Conservation (phyloP, 2,329 filamentous ascomycete genomes). For the Colletotrichum sansevieriae region DNA sequence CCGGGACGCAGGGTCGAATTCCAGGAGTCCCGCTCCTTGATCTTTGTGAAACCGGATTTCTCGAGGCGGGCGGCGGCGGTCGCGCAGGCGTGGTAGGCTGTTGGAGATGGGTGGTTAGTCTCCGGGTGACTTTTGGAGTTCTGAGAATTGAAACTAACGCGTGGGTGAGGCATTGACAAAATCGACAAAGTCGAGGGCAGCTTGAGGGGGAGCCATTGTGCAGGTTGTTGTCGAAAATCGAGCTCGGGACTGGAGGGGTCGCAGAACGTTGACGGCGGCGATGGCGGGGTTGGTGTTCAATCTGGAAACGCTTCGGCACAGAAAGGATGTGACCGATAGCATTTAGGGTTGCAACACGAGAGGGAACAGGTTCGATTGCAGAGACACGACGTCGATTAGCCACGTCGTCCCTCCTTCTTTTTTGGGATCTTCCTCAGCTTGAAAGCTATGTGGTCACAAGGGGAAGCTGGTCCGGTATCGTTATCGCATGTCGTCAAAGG, state of each 20-base stretch:
- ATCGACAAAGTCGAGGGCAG: constrained; percentile 86
- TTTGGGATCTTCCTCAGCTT: neutral
- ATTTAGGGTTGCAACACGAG: constrained; percentile 23
- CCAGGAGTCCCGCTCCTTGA: constrained; percentile 94
- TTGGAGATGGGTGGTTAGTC: constrained; percentile 9
- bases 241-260: constrained; percentile 22
- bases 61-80: constrained; percentile 81
- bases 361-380: neutral
- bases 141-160: constrained; percentile 68
- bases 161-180: constrained; percentile 96
- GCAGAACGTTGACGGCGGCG: constrained; percentile 27
- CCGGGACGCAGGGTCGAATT: constrained; percentile 82
- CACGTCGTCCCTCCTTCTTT: neutral
- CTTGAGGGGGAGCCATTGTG: constrained; percentile 65
- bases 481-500: constrained; percentile 41
- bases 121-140: neutral
- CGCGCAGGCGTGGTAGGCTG: constrained; percentile 94
- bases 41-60: constrained; percentile 86
- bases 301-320: constrained; percentile 34
- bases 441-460: constrained; percentile 20
- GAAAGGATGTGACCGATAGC: constrained; percentile 29
- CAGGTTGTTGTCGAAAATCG: constrained; percentile 49
- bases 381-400: neutral
- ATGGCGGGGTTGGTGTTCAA: constrained; percentile 32
- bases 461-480: constrained; percentile 19